A percentile compares a stretch with the other conserved stretches of the same genome.
These are phyloP conservation scores for Cyamopsis tetragonoloba DNA, from an alignment of 306 rosid species.

Conservation along the genomic window DNA sequence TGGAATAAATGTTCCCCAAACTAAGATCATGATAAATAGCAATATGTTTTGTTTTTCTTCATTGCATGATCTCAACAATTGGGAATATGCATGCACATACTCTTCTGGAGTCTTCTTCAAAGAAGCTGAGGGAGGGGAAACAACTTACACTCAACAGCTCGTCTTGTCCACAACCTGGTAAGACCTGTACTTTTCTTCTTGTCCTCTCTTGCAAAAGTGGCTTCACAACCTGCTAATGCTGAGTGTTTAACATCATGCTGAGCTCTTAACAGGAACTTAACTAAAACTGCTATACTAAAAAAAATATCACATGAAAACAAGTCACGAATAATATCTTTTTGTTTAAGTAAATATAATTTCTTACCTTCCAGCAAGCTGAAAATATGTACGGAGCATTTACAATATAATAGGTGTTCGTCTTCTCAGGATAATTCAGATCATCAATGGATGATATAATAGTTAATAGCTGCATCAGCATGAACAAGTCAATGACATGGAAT, in stretches of 20 bases:
- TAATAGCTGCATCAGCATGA: constrained; percentile 58
- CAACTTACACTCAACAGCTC: constrained; percentile 69
- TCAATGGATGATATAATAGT: constrained; percentile 82
- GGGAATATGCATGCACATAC: background rate
- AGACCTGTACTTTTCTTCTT: constrained; percentile 77
- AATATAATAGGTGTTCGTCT: constrained; percentile 73
- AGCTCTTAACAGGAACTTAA: constrained; percentile 18
- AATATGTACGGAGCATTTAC: constrained; percentile 85
- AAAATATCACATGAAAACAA: constrained; percentile 1
- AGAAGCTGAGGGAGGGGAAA: background rate
- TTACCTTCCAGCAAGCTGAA: constrained; percentile 98
- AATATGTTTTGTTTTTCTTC: background rate
- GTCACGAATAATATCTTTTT: constrained; percentile 19
- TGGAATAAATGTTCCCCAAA: background rate
- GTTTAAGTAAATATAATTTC: background rate
- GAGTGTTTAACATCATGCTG: constrained; percentile 20
- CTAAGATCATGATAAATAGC: background rate
- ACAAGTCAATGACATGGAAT: constrained; percentile 16
- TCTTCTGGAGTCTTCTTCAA: background rate
- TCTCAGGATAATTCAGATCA: constrained; percentile 96
- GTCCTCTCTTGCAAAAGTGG: constrained; percentile 97
- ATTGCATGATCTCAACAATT: background rate
- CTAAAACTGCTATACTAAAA: background rate
- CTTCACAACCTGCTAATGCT: constrained; percentile 73
- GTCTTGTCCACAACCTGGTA: constrained; percentile 86